Evolutionary conservation across 2,329 filamentous ascomycete genomes (phyloP), one percentile per base, ranked within the genome.

Genomic region (Neonectria neomacrospora): DNA sequence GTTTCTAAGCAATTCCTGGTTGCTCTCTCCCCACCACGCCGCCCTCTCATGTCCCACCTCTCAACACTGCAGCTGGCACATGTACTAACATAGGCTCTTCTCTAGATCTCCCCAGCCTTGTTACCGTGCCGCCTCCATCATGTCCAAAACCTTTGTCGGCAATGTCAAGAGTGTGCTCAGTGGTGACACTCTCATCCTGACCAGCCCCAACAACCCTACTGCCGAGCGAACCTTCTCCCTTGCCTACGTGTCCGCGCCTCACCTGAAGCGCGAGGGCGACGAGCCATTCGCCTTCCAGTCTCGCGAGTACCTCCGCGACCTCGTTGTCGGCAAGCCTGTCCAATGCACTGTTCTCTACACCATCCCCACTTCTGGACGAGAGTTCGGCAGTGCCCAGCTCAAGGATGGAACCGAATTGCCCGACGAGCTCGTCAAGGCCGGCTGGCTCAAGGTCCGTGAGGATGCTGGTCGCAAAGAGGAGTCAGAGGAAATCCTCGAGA

Each of bases 281-380:
- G 94, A 97, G 86, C 90, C 91, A 39, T 96, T 91, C 76, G 94
- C 93, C 62, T 99, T 97, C 80, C 91, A 96, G 80, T 97, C 96
- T 64, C 93, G 96, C 76, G 96, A 99, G 80, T 96, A 92, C 78
- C 87, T 99, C 65, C 91, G 96, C 74, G 90, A 91, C 70, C 84
- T 94, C 54, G 86, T 91, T 42, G 91, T 98, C 60, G 95, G 95
- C 76, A 97, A 97, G 80, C 86, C 90, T 28, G 85, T 99, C 66
- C 90, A 94, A 72, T 97, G 95, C 83, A 88, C 89, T 63, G 85
- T 97, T 45, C 85, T 94, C 56, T 98, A 99, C 82, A 92, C 91
- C 64, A 91, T 98, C 64, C 94, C 95, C 16, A 91, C 89, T 58
- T 91, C 89, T 45, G 90, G 92, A 67, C 90, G 94, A 70, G 95